Evolutionary conservation across 805 yeast genomes (phyloP).

Genomic region (Schwanniomyces polymorphus): DNA sequence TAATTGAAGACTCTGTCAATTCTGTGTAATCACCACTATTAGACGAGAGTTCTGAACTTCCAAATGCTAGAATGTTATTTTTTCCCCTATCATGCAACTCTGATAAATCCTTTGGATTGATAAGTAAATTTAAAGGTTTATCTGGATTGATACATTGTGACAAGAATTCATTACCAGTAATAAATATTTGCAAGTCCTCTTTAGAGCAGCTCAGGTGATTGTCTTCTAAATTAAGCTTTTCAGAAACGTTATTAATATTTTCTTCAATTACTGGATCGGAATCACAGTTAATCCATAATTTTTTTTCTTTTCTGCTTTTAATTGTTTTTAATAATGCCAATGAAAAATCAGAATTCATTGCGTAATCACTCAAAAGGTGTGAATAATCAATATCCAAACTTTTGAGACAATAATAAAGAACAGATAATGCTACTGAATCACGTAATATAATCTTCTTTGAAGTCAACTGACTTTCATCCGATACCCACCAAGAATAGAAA

Average conservation of each 20-base stretch:
- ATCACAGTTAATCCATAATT: conserved; percentile 28
- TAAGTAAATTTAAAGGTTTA: conserved; percentile 18
- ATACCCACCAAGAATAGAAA: conserved; percentile 44
- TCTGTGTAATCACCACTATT: conserved; percentile 9
- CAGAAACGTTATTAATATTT: not conserved
- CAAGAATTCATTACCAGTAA: conserved; percentile 23
- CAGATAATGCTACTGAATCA: conserved; percentile 34
- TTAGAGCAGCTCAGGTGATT: not conserved
- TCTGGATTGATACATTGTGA: conserved; percentile 32
- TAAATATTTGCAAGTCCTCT: conserved; percentile 22
- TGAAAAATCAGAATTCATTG: conserved; percentile 17
- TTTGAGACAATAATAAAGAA: conserved; percentile 24
- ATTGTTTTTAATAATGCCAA: conserved; percentile 21
- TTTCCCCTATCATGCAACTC: not conserved
- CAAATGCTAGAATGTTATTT: not conserved
- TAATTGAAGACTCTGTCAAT: conserved; percentile 2
- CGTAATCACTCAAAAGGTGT: conserved; percentile 19
- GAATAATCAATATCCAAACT: conserved; percentile 29
- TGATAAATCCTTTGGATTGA: not conserved
- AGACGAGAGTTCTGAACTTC: conserved; percentile 6
- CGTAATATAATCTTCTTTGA: conserved; percentile 13
- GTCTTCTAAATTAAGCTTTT: not conserved
- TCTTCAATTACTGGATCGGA: conserved; percentile 12
- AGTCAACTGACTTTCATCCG: conserved; percentile 7
- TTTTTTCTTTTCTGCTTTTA: conserved; percentile 20